Percentiles rank a stretch among this genome's conserved stretches.
Evolutionary conservation across 2,329 filamentous ascomycete species (phyloP).

Genomic region (Grosmannia serpens): DNA sequence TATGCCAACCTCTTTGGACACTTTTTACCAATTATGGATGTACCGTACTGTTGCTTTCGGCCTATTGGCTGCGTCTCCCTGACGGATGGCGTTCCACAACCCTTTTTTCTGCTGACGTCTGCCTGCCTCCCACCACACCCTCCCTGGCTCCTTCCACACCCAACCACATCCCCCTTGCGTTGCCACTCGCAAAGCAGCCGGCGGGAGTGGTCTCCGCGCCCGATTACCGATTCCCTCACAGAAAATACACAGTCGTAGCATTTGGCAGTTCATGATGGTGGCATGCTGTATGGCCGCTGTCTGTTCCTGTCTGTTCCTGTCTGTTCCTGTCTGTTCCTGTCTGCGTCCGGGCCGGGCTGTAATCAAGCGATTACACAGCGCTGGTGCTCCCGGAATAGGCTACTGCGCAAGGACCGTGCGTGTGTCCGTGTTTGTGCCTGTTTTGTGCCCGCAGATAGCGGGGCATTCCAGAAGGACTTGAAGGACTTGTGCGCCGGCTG

Average conservation of each 20-base stretch:
- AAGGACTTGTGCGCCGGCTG: not conserved
- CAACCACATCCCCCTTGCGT: not conserved
- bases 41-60: not conserved
- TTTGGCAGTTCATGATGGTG: too few relatives aligned
- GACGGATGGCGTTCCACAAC: not conserved
- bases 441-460: not conserved
- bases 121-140: not conserved
- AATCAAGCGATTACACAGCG: not conserved
- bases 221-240: not conserved
- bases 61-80: not conserved
- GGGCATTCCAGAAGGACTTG: not conserved
- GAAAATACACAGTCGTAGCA: too few relatives aligned
- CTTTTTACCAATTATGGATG: not conserved
- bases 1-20: too few relatives aligned
- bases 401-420: not conserved
- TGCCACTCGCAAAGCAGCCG: not conserved
- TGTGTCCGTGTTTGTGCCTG: not conserved
- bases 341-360: not conserved
- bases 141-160: not conserved
- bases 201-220: not conserved
- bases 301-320: too few relatives aligned
- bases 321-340: too few relatives aligned
- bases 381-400: not conserved
- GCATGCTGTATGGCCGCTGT: too few relatives aligned
- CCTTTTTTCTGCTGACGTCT: not conserved